Percentiles rank a stretch among this genome's conserved stretches.
These are phyloP conservation scores for Aspergillus ustus DNA, from an alignment of 2,329 filamentous ascomycete species.

Conservation along the genomic window DNA sequence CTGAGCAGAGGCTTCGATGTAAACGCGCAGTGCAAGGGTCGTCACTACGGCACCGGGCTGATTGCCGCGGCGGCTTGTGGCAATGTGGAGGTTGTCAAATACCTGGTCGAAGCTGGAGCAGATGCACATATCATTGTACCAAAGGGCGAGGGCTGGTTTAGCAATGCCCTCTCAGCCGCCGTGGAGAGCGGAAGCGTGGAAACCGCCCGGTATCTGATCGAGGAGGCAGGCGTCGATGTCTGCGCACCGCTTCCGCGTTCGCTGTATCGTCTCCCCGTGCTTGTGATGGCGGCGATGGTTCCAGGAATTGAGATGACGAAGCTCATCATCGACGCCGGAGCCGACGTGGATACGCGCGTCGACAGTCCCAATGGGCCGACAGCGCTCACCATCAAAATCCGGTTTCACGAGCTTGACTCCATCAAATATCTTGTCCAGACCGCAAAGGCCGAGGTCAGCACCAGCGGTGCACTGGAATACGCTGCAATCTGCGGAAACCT, in stretches of 20 bases:
- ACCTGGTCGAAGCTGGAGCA: slow-evolving; percentile 16
- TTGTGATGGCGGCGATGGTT: neutral
- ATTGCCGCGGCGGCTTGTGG: slow-evolving; percentile 4
- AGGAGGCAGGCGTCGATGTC: slow-evolving; percentile 4
- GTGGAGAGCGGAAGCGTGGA: neutral
- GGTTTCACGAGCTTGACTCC: neutral
- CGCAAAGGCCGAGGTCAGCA: slow-evolving; percentile 6
- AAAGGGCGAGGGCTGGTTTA: neutral
- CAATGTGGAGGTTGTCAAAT: slow-evolving; percentile 11
- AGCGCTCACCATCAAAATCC: neutral
- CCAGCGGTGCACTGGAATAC: neutral
- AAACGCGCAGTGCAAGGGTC: neutral
- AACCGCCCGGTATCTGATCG: slow-evolving; percentile 10
- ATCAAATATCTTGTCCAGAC: slow-evolving; percentile 10
- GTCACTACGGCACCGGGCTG: neutral
- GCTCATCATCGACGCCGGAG: neutral
- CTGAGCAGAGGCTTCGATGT: slow-evolving; percentile 8
- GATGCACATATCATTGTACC: slow-evolving; percentile 1
- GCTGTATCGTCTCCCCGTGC: neutral
- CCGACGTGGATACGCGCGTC: neutral
- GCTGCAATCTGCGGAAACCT: neutral
- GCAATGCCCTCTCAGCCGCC: slow-evolving; percentile 11
- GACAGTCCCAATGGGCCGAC: neutral
- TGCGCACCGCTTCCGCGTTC: neutral
- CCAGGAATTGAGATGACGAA: neutral